phyloP scores from a whole-genome alignment of 2,329 filamentous ascomycete species.

The Colletotrichum gloeosporioides region DNA sequence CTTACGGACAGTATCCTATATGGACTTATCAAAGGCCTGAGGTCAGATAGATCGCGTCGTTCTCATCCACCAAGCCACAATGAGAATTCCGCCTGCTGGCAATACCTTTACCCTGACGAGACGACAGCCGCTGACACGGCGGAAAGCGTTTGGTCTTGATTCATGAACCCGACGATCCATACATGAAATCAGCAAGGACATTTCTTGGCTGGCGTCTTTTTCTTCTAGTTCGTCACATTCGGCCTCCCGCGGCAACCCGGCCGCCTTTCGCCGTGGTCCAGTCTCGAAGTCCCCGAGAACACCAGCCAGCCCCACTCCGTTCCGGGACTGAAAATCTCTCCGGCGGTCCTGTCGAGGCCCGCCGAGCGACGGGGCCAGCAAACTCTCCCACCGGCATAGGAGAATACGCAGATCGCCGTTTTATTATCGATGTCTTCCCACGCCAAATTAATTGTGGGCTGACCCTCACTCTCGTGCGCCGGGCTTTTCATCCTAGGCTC shows the following conservation, averaged over 20 bases:
- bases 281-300: neutral
- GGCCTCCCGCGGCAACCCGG: neutral
- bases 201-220: neutral
- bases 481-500: neutral
- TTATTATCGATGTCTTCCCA: neutral
- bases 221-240: neutral
- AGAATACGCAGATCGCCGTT: neutral
- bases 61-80: neutral
- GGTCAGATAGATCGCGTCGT: too few species aligned
- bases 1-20: neutral
- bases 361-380: neutral
- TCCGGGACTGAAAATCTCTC: neutral
- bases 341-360: neutral
- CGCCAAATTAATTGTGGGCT: neutral
- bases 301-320: neutral
- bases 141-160: neutral
- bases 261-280: neutral
- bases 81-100: neutral
- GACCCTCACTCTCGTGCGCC: neutral
- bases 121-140: neutral
- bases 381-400: neutral
- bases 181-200: neutral
- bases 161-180: neutral
- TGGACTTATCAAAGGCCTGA: neutral
- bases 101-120: neutral